Percentiles rank a stretch among this genome's conserved stretches.
Conservation (phyloP, 345 rosid species). For the Linum lewisii region DNA sequence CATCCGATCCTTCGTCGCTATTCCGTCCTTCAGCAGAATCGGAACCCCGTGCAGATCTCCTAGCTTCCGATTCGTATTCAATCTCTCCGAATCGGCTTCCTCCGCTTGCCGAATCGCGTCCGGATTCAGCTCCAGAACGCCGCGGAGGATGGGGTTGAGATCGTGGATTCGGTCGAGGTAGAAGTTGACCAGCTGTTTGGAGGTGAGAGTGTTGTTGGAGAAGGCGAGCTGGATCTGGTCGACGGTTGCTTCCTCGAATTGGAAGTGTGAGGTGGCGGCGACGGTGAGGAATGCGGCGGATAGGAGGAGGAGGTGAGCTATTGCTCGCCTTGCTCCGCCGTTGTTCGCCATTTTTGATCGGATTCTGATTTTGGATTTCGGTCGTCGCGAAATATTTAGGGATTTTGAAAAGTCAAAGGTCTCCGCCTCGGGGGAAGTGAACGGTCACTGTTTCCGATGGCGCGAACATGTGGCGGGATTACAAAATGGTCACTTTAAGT, state of each 20-base stretch:
- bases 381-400: not conserved
- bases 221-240: constrained; percentile 18
- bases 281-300: not conserved
- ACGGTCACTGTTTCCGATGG: not conserved
- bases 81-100: constrained; percentile 17
- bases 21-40: constrained; percentile 33
- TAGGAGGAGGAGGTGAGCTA: not conserved
- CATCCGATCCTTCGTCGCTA: constrained; percentile 21
- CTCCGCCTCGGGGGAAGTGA: not conserved
- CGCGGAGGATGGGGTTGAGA: constrained; percentile 22
- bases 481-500: no score
- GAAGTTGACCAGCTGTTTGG: constrained; percentile 19
- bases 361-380: not conserved
- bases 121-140: constrained; percentile 27
- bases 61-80: constrained; percentile 9
- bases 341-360: not conserved
- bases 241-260: constrained; percentile 22
- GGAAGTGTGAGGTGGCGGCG: not conserved
- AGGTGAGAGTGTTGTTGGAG: constrained; percentile 16
- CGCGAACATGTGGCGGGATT: no score
- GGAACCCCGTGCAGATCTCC: constrained; percentile 36
- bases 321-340: not conserved
- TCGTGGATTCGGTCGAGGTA: constrained; percentile 18
- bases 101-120: constrained; percentile 23
- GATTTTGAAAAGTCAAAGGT: not conserved